A percentile compares a stretch with the other conserved stretches of the same genome.
Evolutionary conservation across 345 rosid genomes (phyloP).

Genomic region (Brassica rapa): DNA sequence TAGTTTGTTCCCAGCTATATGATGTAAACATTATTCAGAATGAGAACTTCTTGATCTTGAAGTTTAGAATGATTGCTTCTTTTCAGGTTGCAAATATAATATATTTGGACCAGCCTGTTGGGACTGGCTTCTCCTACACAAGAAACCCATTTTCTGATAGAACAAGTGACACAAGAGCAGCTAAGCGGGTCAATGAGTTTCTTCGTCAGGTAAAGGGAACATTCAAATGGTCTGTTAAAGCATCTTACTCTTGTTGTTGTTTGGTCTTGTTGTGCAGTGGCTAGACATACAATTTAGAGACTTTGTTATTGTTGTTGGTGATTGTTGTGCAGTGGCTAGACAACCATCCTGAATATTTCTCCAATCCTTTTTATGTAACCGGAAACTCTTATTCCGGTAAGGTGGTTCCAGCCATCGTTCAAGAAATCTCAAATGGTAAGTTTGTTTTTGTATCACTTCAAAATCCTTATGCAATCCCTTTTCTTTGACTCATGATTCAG

Average conservation of each 20-base stretch:
- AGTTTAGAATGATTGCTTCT: slow-evolving; percentile 36
- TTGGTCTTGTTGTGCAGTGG: not conserved
- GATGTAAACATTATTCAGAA: not conserved
- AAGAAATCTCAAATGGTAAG: slow-evolving; percentile 22
- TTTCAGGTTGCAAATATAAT: slow-evolving; percentile 60
- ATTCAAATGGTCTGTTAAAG: not conserved
- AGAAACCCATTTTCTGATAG: slow-evolving; percentile 38
- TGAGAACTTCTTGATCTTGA: slow-evolving; percentile 38
- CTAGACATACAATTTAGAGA: not conserved
- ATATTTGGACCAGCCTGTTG: slow-evolving; percentile 67
- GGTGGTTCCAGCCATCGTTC: slow-evolving; percentile 26
- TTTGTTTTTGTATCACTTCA: slow-evolving; percentile 2
- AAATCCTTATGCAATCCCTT: not conserved
- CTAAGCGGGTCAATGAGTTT: slow-evolving; percentile 47
- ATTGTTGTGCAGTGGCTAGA: slow-evolving; percentile 29
- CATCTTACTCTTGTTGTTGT: not conserved
- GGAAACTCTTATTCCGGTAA: slow-evolving; percentile 29
- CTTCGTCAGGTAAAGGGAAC: slow-evolving; percentile 44
- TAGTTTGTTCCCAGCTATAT: not conserved
- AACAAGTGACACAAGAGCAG: slow-evolving; percentile 52
- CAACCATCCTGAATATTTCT: slow-evolving; percentile 23
- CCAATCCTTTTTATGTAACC: slow-evolving; percentile 26
- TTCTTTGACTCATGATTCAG: not conserved
- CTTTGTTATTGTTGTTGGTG: slow-evolving; percentile 6
- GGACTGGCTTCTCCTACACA: slow-evolving; percentile 72